Evolutionary conservation across 371 early-diverging fungal species (phyloP).

Genomic region (Lichtheimia ramosa): DNA sequence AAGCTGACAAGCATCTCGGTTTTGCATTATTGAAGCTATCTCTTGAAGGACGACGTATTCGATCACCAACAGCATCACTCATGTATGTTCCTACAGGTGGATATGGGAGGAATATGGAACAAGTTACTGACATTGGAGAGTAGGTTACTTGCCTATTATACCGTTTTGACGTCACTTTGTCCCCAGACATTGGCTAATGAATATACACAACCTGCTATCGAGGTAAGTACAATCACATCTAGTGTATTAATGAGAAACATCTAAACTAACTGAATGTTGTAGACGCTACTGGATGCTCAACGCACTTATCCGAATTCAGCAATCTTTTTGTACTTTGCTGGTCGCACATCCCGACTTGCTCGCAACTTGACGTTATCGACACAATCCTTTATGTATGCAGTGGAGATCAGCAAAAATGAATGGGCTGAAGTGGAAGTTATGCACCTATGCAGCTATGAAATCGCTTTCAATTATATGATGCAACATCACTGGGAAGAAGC

Average conservation of each 20-base stretch:
- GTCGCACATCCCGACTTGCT: conserved; percentile 57
- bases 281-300: conserved; percentile 59
- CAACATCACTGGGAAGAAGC: conserved; percentile 59
- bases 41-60: conserved; percentile 56
- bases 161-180: conserved; percentile 40
- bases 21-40: conserved; percentile 58
- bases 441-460: conserved; percentile 58
- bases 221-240: conserved; percentile 26
- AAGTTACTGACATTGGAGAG: not conserved
- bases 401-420: conserved; percentile 51
- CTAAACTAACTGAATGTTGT: not conserved
- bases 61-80: conserved; percentile 64
- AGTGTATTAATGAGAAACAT: not conserved
- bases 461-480: conserved; percentile 61
- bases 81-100: conserved; percentile 35
- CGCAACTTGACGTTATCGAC: conserved; percentile 46
- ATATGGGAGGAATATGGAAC: not conserved
- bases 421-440: conserved; percentile 55
- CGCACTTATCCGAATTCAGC: conserved; percentile 61
- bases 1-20: conserved; percentile 63
- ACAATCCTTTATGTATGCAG: conserved; percentile 50
- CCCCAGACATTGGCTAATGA: conserved; percentile 45
- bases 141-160: conserved; percentile 51
- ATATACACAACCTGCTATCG: conserved; percentile 56
- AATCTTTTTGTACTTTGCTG: conserved; percentile 64